phyloP scores from a whole-genome alignment of 129 eudicot species.

The Pittosporum tobira region DNA sequence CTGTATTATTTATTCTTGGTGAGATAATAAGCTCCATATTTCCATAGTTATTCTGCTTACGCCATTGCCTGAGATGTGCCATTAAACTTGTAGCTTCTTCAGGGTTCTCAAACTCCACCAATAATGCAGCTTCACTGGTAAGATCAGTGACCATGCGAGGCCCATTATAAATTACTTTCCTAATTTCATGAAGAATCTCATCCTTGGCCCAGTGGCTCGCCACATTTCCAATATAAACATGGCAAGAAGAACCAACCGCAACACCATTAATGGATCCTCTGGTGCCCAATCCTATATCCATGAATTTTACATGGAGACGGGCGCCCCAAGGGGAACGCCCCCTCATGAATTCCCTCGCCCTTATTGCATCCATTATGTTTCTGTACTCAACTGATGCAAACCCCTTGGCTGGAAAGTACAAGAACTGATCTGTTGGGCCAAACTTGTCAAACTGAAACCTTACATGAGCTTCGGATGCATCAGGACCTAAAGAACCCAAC shows the following conservation, averaged over 20 bases:
- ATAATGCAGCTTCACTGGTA: constrained; percentile 62
- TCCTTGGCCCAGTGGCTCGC: constrained; percentile 63
- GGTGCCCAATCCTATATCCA: constrained; percentile 74
- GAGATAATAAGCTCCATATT: constrained; percentile 67
- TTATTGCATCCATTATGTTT: constrained; percentile 65
- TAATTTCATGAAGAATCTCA: constrained; percentile 62
- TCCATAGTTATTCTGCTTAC: constrained; percentile 49
- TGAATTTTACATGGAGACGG: constrained; percentile 52
- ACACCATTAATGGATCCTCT: constrained; percentile 58
- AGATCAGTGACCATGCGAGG: constrained; percentile 69
- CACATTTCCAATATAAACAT: constrained; percentile 71
- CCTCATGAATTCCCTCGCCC: constrained; percentile 67
- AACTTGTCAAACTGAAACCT: constrained; percentile 71
- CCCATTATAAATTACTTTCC: constrained; percentile 39
- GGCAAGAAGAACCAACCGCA: constrained; percentile 62
- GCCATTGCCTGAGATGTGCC: constrained; percentile 52
- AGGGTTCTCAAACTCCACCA: constrained; percentile 76
- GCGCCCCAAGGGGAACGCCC: constrained; percentile 87
- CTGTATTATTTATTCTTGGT: constrained; percentile 54
- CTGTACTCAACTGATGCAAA: constrained; percentile 68
- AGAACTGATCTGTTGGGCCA: constrained; percentile 64
- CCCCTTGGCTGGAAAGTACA: constrained; percentile 40
- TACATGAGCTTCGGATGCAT: constrained; percentile 66
- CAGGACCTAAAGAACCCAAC: constrained; percentile 74
- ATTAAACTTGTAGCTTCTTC: constrained; percentile 75